Evolutionary conservation across 768 basidiomycete genomes (phyloP).

Genomic region (Trametes punicea): DNA sequence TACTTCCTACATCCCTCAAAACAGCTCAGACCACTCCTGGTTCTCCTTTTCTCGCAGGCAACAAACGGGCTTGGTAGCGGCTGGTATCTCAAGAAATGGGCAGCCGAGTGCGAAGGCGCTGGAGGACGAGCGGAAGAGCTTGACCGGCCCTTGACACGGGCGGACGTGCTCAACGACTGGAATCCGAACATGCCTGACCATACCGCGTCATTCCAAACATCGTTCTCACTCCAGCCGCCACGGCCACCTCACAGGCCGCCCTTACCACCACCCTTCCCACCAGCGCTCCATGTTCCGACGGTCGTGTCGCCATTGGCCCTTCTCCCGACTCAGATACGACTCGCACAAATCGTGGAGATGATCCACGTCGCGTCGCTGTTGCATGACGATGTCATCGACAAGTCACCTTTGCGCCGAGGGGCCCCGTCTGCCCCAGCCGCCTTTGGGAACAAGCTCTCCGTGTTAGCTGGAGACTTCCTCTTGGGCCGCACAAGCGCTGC

Average conservation of each 20-base stretch:
- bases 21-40: conserved; percentile 85
- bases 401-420: conserved; percentile 66
- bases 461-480: conserved; percentile 94
- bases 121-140: conserved; percentile 57
- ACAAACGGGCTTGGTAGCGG: conserved; percentile 82
- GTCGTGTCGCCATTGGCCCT: conserved; percentile 38
- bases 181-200: conserved; percentile 85
- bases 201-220: conserved; percentile 59
- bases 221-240: conserved; percentile 43
- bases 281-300: conserved; percentile 29
- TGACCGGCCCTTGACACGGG: conserved; percentile 73
- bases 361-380: conserved; percentile 93
- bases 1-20: conserved; percentile 90
- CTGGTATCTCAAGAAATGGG: conserved; percentile 61
- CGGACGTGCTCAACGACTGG: conserved; percentile 86
- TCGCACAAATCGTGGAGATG: conserved; percentile 98
- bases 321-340: conserved; percentile 85
- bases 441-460: conserved; percentile 90
- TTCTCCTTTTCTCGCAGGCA: conserved; percentile 86
- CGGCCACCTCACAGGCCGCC: conserved; percentile 35
- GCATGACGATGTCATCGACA: conserved; percentile 88
- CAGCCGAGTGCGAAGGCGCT: conserved; percentile 53
- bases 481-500: conserved; percentile 89
- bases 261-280: conserved; percentile 24
- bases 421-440: conserved; percentile 65